Conservation (phyloP, 2,329 filamentous ascomycete genomes). For the Alternaria alternata region DNA sequence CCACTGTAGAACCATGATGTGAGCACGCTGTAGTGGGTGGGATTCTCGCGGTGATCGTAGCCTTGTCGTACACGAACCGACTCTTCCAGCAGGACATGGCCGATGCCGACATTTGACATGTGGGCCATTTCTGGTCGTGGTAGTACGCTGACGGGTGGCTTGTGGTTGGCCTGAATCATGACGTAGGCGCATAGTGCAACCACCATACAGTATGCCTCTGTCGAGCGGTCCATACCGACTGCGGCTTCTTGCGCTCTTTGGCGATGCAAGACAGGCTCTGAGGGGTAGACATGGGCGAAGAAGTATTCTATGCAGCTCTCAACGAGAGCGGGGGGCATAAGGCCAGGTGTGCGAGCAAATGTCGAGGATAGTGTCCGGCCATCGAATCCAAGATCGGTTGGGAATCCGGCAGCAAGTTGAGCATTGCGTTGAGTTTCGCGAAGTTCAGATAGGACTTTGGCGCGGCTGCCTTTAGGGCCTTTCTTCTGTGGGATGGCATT, state of each 20-base stretch:
- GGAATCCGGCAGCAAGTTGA: conserved; percentile 54
- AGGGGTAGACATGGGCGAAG: conserved; percentile 69
- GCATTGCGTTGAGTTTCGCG: conserved; percentile 60
- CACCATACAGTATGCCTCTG: conserved; percentile 67
- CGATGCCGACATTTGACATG: conserved; percentile 56
- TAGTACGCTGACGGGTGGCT: conserved; percentile 54
- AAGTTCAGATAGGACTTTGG: conserved; percentile 70
- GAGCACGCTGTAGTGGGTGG: conserved; percentile 64
- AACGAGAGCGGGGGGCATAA: conserved; percentile 61
- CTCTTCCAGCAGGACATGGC: conserved; percentile 66
- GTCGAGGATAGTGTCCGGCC: conserved; percentile 53
- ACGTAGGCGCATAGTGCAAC: conserved; percentile 61
- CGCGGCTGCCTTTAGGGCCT: conserved; percentile 68
- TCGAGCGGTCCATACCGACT: conserved; percentile 59
- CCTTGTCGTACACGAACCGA: conserved; percentile 64
- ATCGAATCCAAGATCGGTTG: conserved; percentile 51
- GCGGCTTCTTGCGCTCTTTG: conserved; percentile 62
- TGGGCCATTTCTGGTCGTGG: conserved; percentile 55
- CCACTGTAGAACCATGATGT: conserved; percentile 70
- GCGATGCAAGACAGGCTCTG: conserved; percentile 67
- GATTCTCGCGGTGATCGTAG: conserved; percentile 66
- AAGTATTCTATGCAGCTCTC: conserved; percentile 67
- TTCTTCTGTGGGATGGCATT: conserved; percentile 71
- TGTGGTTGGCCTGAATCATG: conserved; percentile 59
- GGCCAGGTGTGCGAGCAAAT: conserved; percentile 57